Base-by-base conservation (phyloP, 345 rosid species). In the Populus tremula region DNA sequence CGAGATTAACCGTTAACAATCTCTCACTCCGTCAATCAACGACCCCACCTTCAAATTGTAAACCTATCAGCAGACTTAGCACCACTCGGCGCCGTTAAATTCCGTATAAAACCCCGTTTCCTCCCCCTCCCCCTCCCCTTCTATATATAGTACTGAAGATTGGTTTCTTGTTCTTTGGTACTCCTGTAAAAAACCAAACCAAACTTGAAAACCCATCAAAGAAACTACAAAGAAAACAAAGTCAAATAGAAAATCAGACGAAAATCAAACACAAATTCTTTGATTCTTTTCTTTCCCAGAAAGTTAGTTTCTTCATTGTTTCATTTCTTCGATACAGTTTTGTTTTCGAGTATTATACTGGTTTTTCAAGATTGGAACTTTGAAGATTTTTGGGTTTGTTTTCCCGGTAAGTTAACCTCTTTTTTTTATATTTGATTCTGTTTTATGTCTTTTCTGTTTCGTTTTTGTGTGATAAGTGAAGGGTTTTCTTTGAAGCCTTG, bases 1-100 rank as follows among this genome's bases (percentile, higher is more conserved):
- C 47, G 75, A 6, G n/a, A 17, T 56, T 72, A 62, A n/a, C 75
- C 67, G 67, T 72, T 35, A 23, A 71, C 31, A 62, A 50, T 61
- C 43, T 53, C 23, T 29, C n/a, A 71, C 41, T 36, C 66, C n/a
- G 76, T 73, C 20, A 31, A 62, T 14, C 12, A 38, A 62, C 38
- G 36, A 39, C 50, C 56, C 50, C 27, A 13, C 2, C 20, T n/a
- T 36, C 62, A 8, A 1, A 8, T 8, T n/a, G 18, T 12, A 5
- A 12, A 29, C 43, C 39, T 11, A 4, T 27, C 27, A 27, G 27
- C 27, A 1, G 27, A 27, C 27, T 33, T 39, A 1, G 6, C 3
- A 3, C 7, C 31, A 27, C 76, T 38, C 54, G 38, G 39, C 18
- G 47, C 70, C 78, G 71, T 75, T 35, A 33, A 18, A 20, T 16